These are phyloP conservation scores for Hordeum pubiflorum DNA, from an alignment of 202 grass and related monocot species.

Conservation along the genomic window DNA sequence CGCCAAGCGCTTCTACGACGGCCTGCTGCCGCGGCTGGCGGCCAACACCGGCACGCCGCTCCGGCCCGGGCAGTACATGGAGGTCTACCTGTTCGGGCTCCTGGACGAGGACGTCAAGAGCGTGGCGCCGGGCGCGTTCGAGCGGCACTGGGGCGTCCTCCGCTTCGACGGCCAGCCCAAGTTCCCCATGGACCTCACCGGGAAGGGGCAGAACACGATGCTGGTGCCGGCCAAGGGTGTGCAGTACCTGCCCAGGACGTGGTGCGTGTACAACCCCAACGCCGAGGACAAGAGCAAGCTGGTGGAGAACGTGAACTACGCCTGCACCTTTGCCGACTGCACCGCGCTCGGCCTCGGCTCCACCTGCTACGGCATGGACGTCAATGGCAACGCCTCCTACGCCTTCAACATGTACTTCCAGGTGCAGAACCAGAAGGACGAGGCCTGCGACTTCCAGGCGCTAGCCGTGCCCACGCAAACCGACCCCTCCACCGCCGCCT, in stretches of 20 bases:
- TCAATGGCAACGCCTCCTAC: slow-evolving; percentile 72
- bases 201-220: slow-evolving; percentile 46
- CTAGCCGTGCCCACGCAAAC: slow-evolving; percentile 53
- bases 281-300: slow-evolving; percentile 42
- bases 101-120: slow-evolving; percentile 90
- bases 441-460: slow-evolving; percentile 58
- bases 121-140: slow-evolving; percentile 70
- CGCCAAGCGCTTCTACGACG: slow-evolving; percentile 75
- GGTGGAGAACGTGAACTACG: slow-evolving; percentile 71
- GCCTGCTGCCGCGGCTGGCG: slow-evolving; percentile 45
- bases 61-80: slow-evolving; percentile 70
- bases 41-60: slow-evolving; percentile 58
- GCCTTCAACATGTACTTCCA: slow-evolving; percentile 92
- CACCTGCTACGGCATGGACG: slow-evolving; percentile 70
- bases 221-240: slow-evolving; percentile 53
- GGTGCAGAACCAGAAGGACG: slow-evolving; percentile 60
- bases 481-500: slow-evolving; percentile 62
- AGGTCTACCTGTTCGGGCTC: slow-evolving; percentile 78
- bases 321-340: slow-evolving; percentile 84
- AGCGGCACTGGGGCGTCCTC: slow-evolving; percentile 87
- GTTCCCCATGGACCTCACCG: slow-evolving; percentile 56
- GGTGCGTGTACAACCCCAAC: slow-evolving; percentile 74
- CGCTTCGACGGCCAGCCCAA: slow-evolving; percentile 87
- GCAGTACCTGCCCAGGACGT: slow-evolving; percentile 49
- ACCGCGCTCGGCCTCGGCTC: slow-evolving; percentile 73